Conservation (phyloP, 2,329 filamentous ascomycete genomes). For the Fusarium oxysporum region DNA sequence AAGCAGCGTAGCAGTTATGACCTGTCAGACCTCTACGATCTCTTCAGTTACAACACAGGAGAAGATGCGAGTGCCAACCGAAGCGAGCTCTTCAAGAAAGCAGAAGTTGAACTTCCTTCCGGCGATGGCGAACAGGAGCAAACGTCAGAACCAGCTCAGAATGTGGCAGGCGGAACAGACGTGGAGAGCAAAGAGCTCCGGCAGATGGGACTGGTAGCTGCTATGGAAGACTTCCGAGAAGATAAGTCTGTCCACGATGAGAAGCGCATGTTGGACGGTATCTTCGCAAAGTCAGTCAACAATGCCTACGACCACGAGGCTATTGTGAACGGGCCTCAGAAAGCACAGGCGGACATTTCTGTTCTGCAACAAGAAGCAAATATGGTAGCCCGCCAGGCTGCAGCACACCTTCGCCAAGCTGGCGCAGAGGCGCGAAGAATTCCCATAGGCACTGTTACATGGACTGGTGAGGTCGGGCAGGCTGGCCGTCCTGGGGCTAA, state of each 20-base stretch:
- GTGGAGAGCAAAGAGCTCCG: constrained; percentile 56
- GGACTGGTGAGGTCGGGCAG: constrained; percentile 88
- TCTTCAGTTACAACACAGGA: constrained; percentile 77
- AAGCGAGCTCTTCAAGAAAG: constrained; percentile 86
- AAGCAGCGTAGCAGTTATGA: constrained; percentile 94
- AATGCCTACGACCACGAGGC: constrained; percentile 94
- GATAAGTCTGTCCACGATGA: constrained; percentile 68
- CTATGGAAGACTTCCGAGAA: constrained; percentile 71
- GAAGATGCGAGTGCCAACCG: constrained; percentile 76
- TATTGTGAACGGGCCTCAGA: constrained; percentile 82
- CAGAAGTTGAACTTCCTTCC: constrained; percentile 68
- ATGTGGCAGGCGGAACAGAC: constrained; percentile 17
- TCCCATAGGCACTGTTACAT: constrained; percentile 88
- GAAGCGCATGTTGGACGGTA: constrained; percentile 85
- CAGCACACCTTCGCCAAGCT: constrained; percentile 78
- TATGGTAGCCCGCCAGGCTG: constrained; percentile 81
- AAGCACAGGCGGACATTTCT: constrained; percentile 77
- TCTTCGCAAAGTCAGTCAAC: constrained; percentile 89
- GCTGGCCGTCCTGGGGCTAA: constrained; percentile 75
- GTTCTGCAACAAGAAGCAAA: constrained; percentile 87
- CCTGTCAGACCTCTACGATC: constrained; percentile 87
- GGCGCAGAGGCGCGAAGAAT: constrained; percentile 77
- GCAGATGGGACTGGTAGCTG: constrained; percentile 70
- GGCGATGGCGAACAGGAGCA: constrained; percentile 1
- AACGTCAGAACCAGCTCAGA: constrained; percentile 20